Evolutionary conservation across 371 early-diverging fungal species (phyloP), one percentile per base, ranked within the genome.

Genomic region (Mortierella sp.): DNA sequence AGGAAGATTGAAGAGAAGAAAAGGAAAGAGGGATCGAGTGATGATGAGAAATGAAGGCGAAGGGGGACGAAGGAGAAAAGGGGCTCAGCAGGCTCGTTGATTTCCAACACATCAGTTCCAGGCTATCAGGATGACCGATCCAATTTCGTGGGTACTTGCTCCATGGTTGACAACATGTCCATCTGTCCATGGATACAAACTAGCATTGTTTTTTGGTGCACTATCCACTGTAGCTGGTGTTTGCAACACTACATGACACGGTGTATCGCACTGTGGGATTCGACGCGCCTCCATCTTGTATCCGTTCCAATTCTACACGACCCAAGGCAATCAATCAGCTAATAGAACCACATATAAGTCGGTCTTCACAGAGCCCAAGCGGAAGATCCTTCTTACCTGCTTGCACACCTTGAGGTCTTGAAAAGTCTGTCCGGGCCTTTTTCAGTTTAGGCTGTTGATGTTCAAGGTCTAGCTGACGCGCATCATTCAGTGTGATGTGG

Each of bases 401-500:
- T 52, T 67, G 57, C 10, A 73, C 74, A 43, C 63, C 63, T n/a
- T 56, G 57, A n/a, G 74, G 54, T 24, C 67, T 52, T n/a, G 57
- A 45, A 28, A 49, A 60, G 16, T 73, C 74, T 22, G 50, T 67
- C 50, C 67, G 62, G 2, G 62, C 60, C 24, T 59, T 57, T 31
- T 73, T 73, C 2, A 67, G 49, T 25, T 60, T 67, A 24, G 67
- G 74, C 21, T 55, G 59, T 29, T 64, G 71, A 34, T 64, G 64
- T 48, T 73, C 67, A 2, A 63, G 31, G 37, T 73, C 74, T 29
- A 67, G 29, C 13, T 57, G 57, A n/a, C 63, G 54, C 7, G 74
- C 83, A 50, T 86, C 83, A 55, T 88, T 84, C 27, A 88, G 51
- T 40, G 77, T 72, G 67, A 88, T 88, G 50, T 88, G 86, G 19